Conservation (phyloP, 202 grass and related monocot genomes). For the Schoenoplectus triqueter region DNA sequence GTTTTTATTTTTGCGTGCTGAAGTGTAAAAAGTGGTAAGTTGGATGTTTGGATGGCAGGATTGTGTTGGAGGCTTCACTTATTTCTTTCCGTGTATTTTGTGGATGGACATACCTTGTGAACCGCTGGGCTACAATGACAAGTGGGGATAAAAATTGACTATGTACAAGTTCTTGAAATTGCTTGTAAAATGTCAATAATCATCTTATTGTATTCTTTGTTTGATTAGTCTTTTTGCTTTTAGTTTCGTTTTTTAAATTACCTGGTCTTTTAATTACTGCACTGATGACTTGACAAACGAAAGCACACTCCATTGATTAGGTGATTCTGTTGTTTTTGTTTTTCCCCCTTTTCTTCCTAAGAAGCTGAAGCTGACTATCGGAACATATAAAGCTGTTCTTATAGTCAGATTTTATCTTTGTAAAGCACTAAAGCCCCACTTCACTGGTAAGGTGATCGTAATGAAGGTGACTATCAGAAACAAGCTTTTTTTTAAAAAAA, state of each 20-base stretch:
- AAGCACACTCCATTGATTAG: no score
- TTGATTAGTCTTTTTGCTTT: not conserved
- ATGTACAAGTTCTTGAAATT: slow-evolving; percentile 18
- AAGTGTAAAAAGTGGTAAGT: not conserved
- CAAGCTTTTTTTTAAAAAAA: not conserved
- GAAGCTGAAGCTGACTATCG: no score
- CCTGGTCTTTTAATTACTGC: not conserved
- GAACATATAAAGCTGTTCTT: no score
- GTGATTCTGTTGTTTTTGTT: no score
- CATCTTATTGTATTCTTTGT: not conserved
- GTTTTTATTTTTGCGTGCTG: not conserved
- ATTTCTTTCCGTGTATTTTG: not conserved
- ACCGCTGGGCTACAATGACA: not conserved
- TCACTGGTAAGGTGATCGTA: not conserved
- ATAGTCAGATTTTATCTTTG: no score
- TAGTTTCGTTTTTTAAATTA: not conserved
- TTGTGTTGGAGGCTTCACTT: slow-evolving; percentile 19
- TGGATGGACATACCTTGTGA: not conserved
- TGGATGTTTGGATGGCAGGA: slow-evolving; percentile 15
- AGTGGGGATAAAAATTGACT: not conserved
- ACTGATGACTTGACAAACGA: not conserved
- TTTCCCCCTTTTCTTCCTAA: no score
- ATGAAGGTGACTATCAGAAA: not conserved
- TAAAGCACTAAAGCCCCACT: not conserved
- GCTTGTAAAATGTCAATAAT: slow-evolving; percentile 28